Percentiles rank a stretch among this genome's conserved stretches.
Conservation (phyloP, 2,329 filamentous ascomycete species). For the Colletotrichum tofieldiae region DNA sequence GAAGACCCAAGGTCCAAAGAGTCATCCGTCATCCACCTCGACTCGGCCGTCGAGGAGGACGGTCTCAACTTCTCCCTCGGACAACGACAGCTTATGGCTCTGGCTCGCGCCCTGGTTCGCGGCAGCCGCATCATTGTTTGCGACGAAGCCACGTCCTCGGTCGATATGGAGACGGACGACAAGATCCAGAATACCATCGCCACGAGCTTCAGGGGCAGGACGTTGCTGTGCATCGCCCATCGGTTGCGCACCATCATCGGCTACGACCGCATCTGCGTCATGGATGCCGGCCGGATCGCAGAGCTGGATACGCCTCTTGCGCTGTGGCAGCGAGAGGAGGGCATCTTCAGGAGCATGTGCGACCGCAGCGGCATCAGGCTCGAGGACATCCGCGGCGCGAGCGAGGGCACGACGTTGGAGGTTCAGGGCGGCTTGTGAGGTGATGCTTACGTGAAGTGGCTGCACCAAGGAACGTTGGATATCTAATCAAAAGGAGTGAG, state of each 20-base stretch:
- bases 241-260: slow-evolving; percentile 91
- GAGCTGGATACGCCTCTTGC: slow-evolving; percentile 85
- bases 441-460: not conserved
- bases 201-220: slow-evolving; percentile 87
- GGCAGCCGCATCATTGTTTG: slow-evolving; percentile 94
- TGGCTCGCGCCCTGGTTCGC: slow-evolving; percentile 91
- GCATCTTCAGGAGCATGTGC: slow-evolving; percentile 93
- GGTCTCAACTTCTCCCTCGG: slow-evolving; percentile 96
- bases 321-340: slow-evolving; percentile 78
- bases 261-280: slow-evolving; percentile 96
- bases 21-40: slow-evolving; percentile 81
- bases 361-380: slow-evolving; percentile 83
- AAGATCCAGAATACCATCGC: slow-evolving; percentile 95
- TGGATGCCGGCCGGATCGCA: slow-evolving; percentile 90
- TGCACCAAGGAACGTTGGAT: slow-evolving; percentile 40
- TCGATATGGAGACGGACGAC: slow-evolving; percentile 97
- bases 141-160: slow-evolving; percentile 93
- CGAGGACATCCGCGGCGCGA: slow-evolving; percentile 68
- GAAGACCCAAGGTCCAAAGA: slow-evolving; percentile 48
- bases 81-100: slow-evolving; percentile 94
- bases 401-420: slow-evolving; percentile 51
- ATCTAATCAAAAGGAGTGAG: not conserved
- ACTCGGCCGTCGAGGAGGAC: slow-evolving; percentile 91
- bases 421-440: slow-evolving; percentile 28
- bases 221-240: slow-evolving; percentile 93